phyloP scores from a whole-genome alignment of 2,329 filamentous ascomycete species.

The Colletotrichum phormii region DNA sequence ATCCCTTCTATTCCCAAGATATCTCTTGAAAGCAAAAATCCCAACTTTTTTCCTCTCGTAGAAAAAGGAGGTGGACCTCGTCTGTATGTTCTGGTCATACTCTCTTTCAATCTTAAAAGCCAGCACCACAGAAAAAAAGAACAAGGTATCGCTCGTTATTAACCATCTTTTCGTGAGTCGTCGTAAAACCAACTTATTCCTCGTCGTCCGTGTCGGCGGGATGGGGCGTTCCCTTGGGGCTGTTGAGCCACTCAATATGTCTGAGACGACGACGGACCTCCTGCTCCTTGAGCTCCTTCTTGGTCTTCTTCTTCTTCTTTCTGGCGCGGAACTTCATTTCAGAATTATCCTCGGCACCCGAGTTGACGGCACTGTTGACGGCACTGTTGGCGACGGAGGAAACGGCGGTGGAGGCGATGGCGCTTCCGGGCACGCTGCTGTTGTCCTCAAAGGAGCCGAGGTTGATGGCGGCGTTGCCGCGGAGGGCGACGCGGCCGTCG shows the following conservation, averaged over 20 bases:
- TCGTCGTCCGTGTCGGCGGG: constrained; percentile 84
- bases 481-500: constrained; percentile 87
- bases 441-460: constrained; percentile 90
- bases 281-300: constrained; percentile 94
- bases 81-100: background rate
- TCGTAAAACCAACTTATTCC: constrained; percentile 46
- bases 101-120: constrained; percentile 12
- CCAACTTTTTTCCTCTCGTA: constrained; percentile 1
- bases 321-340: constrained; percentile 88
- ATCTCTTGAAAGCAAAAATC: constrained; percentile 11
- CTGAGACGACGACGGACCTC: constrained; percentile 88
- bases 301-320: constrained; percentile 99
- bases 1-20: background rate
- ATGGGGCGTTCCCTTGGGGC: constrained; percentile 84
- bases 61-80: background rate
- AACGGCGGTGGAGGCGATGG: constrained; percentile 68
- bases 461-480: constrained; percentile 79
- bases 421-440: constrained; percentile 64
- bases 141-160: constrained; percentile 23
- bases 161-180: constrained; percentile 24
- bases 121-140: constrained; percentile 5
- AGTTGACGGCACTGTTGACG: constrained; percentile 76
- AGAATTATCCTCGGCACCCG: constrained; percentile 82
- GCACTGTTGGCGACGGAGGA: constrained; percentile 67
- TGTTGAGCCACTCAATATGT: constrained; percentile 88